Conservation (phyloP, 1,284 basidiomycete species). For the Exobasidium rhododendri region DNA sequence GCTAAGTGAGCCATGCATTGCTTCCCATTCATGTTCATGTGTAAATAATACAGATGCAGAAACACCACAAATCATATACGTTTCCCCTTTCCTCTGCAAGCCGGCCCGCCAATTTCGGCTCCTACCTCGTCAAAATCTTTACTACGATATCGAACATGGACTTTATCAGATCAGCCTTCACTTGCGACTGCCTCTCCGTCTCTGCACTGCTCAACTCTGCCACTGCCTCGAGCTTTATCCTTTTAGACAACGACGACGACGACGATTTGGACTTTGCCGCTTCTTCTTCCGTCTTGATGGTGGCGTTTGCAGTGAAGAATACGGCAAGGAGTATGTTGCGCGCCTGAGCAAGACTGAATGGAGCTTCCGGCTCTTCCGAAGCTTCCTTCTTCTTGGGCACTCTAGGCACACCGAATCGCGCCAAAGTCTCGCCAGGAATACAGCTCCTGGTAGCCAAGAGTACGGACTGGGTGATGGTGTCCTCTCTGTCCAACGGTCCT, state of each 20-base stretch:
- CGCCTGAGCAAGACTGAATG: not conserved
- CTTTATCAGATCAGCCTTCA: not conserved
- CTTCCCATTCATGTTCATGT: no score
- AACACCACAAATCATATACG: no score
- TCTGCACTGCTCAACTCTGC: not conserved
- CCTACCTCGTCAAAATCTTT: not conserved
- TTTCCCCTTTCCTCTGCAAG: no score
- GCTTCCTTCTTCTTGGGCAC: slow-evolving; percentile 1
- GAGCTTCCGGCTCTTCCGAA: not conserved
- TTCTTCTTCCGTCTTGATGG: not conserved
- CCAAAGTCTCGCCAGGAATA: not conserved
- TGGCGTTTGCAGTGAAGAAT: not conserved
- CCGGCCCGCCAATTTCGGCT: no score
- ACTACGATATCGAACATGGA: not conserved
- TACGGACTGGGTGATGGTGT: not conserved
- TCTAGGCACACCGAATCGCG: not conserved
- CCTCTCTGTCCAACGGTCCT: not conserved
- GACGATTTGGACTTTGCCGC: not conserved
- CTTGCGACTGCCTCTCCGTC: not conserved
- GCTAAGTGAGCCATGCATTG: no score
- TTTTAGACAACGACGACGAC: not conserved
- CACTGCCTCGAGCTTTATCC: not conserved
- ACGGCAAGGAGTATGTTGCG: slow-evolving; percentile 1
- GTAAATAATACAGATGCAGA: no score
- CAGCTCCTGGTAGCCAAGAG: not conserved